phyloP scores from a whole-genome alignment of 1,139 yeast species.

The Yamadazyma sp. region DNA sequence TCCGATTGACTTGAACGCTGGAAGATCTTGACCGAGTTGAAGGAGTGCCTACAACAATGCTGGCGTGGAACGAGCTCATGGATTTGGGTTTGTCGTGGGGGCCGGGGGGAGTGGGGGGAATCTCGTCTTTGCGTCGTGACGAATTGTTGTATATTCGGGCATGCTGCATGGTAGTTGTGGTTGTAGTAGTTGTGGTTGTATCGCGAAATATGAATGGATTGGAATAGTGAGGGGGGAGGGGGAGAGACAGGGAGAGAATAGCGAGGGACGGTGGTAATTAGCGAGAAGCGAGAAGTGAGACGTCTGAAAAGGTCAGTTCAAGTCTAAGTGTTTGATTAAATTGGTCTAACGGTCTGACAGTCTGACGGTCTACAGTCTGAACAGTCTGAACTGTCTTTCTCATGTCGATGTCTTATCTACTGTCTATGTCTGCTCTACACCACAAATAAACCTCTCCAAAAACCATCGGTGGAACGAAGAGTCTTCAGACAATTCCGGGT shows the following conservation, averaged over 20 bases:
- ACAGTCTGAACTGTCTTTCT: no score
- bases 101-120: background rate
- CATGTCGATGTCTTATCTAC: no score
- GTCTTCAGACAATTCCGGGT: constrained; percentile 71
- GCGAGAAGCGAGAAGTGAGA: no score
- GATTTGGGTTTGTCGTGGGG: constrained; percentile 1
- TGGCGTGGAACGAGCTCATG: constrained; percentile 25
- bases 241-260: no score
- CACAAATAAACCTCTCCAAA: constrained; percentile 58
- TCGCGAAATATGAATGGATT: background rate
- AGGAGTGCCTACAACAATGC: constrained; percentile 20
- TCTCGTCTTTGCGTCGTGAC: background rate
- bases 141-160: constrained; percentile 23
- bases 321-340: no score
- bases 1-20: constrained; percentile 10
- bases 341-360: no score
- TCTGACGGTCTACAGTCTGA: no score
- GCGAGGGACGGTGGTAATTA: no score
- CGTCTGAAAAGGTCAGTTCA: no score
- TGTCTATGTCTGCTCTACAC: no score
- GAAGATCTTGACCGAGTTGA: constrained; percentile 15
- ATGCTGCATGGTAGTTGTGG: constrained; percentile 28
- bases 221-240: background rate
- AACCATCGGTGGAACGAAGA: constrained; percentile 72
- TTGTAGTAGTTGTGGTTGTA: no score